These are phyloP conservation scores for Capsella rubella DNA, from an alignment of 441 rosid genomes.

Conservation along the genomic window DNA sequence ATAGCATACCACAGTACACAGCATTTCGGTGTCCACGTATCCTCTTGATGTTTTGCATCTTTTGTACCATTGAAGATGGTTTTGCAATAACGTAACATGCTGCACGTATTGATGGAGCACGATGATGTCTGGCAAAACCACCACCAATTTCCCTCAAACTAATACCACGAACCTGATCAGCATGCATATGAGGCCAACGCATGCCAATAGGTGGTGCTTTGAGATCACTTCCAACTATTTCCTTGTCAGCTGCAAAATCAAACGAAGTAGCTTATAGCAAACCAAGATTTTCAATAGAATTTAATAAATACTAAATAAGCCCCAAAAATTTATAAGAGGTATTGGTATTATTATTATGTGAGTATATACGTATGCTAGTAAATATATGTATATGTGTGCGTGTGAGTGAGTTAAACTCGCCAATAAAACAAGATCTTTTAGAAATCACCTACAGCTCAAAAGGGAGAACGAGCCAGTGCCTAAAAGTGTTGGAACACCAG, in stretches of 20 bases:
- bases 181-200: constrained; percentile 97
- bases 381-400: constrained; percentile 1
- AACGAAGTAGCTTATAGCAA: constrained; percentile 27
- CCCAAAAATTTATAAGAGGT: constrained; percentile 15
- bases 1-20: constrained; percentile 92
- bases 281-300: constrained; percentile 18
- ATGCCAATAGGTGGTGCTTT: constrained; percentile 65
- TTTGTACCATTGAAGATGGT: constrained; percentile 92
- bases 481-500: constrained; percentile 92
- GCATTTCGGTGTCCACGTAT: constrained; percentile 97
- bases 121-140: constrained; percentile 96
- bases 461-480: constrained; percentile 94
- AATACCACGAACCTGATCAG: constrained; percentile 93
- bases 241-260: constrained; percentile 61
- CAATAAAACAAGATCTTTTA: constrained; percentile 26
- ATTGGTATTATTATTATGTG: neutral
- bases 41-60: constrained; percentile 94
- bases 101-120: constrained; percentile 94
- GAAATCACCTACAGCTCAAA: constrained; percentile 80
- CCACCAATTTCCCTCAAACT: constrained; percentile 98
- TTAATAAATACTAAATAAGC: neutral
- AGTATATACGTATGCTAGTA: neutral
- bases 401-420: constrained; percentile 4
- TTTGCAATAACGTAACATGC: constrained; percentile 94
- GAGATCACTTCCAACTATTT: constrained; percentile 44